Conservation (phyloP, 768 basidiomycete species). For the Naganishia kalamii region DNA sequence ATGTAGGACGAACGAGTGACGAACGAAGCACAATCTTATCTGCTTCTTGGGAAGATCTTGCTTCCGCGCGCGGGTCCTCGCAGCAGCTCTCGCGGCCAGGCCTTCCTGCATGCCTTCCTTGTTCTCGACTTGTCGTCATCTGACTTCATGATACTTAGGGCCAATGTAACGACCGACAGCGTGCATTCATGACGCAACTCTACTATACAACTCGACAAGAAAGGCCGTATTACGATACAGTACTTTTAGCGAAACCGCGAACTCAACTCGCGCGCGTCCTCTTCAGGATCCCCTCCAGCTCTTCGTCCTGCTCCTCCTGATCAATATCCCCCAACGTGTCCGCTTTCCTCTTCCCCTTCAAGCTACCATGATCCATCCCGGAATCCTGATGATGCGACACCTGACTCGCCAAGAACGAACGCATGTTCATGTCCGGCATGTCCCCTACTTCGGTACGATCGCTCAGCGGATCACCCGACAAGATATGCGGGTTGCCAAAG, state of each 20-base stretch:
- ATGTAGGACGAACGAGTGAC: no score
- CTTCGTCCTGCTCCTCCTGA: not conserved
- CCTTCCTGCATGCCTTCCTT: no score
- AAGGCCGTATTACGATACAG: no score
- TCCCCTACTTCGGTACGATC: not conserved
- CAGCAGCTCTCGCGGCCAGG: no score
- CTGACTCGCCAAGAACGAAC: not conserved
- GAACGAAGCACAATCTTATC: no score
- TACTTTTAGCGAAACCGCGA: not conserved
- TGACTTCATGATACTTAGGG: no score
- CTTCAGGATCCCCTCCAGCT: not conserved
- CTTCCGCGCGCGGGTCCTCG: no score
- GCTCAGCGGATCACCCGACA: not conserved
- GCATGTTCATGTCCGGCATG: not conserved
- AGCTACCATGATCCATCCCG: not conserved
- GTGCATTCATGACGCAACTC: not conserved
- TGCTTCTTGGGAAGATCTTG: no score
- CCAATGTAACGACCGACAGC: no score
- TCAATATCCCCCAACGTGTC: not conserved
- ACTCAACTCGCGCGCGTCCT: not conserved
- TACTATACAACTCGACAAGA: not conserved
- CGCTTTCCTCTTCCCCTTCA: not conserved
- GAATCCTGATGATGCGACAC: not conserved
- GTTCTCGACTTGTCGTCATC: no score
- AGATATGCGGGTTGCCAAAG: conserved; percentile 3